phyloP scores from a whole-genome alignment of 192 early-diverging fungal genomes.

The Backusella psychrophila region DNA sequence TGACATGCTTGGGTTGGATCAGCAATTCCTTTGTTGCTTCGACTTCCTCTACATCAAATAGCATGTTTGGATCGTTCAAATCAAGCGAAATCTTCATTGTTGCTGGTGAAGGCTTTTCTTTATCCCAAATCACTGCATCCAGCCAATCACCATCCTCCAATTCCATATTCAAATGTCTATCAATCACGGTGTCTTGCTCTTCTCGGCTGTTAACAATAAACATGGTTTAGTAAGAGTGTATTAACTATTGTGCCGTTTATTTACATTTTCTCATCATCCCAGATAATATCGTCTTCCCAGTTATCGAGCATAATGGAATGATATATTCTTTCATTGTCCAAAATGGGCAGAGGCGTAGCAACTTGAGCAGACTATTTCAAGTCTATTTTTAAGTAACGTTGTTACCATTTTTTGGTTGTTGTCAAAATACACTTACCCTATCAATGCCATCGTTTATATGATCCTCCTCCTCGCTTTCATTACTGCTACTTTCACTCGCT shows the following conservation, averaged over 20 bases:
- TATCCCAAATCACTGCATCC: conserved; percentile 80
- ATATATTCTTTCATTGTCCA: conserved; percentile 42
- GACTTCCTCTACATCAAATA: conserved; percentile 62
- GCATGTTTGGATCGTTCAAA: conserved; percentile 75
- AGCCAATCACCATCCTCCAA: conserved; percentile 72
- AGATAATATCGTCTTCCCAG: conserved; percentile 86
- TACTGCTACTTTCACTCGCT: conserved; percentile 16
- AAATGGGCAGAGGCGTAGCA: neutral
- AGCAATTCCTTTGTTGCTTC: conserved; percentile 37
- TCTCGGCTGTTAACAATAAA: neutral
- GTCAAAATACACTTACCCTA: neutral
- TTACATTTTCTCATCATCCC: conserved; percentile 56
- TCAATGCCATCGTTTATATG: neutral
- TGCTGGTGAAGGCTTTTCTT: conserved; percentile 49
- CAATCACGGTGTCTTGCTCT: neutral
- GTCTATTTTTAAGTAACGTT: neutral
- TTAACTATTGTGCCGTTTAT: neutral
- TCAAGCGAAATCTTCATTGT: conserved; percentile 57
- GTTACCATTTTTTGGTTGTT: neutral
- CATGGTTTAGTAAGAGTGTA: neutral
- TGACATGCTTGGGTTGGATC: conserved; percentile 24
- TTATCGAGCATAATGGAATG: conserved; percentile 70
- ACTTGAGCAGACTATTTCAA: neutral
- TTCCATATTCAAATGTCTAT: conserved; percentile 50
- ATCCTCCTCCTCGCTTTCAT: conserved; percentile 13